Evolutionary conservation across 129 eudicot species (phyloP), one percentile per base, ranked within the genome.

Genomic region (Cynara cardunculus): DNA sequence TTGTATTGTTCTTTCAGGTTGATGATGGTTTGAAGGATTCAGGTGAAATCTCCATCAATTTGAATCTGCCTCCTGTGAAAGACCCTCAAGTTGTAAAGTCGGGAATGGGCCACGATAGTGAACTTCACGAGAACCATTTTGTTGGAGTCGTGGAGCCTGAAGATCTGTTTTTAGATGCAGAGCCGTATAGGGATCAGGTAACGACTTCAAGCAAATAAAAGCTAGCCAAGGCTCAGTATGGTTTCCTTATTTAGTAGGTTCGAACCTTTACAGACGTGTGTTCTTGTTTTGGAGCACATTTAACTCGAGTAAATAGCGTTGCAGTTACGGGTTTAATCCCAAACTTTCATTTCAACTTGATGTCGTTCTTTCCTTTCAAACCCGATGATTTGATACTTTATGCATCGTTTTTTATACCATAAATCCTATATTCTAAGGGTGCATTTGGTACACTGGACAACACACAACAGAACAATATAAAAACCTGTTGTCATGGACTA

Each of bases 61-160:
- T 61, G 77, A 89, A 89, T 78, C 19, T 89, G 67, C 93, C 89
- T 2, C 89, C 89, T 72, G 59, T 59, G 12, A 8, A 49, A 10
- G 86, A 6, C 3, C 81, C 88, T n/a, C 82, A 65, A 68, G 69
- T 67, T 22, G 78, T 49, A 14, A 49, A 49, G 61, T 49, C 21
- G 6, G 61, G 19, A 14, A 49, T 49, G 61, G 61, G 61, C 61
- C 61, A 49, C 61, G 61, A 49, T 49, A 49, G 61, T 18, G 6
- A 49, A 16, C 21, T 49, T 53, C 64, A 2, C 61, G 61, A 46
- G 61, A 46, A n/a, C 25, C 24, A 7, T 59, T 59, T n/a, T 59
- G 11, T 21, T n/a, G 10, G 67, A 25, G 67, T 19, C 25, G 67
- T 59, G 25, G 67, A 59, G 25, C 25, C 9, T 7, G 24, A 18